Evolutionary conservation across 2,329 filamentous ascomycete species (phyloP).

Genomic region (Diplodia mutila): DNA sequence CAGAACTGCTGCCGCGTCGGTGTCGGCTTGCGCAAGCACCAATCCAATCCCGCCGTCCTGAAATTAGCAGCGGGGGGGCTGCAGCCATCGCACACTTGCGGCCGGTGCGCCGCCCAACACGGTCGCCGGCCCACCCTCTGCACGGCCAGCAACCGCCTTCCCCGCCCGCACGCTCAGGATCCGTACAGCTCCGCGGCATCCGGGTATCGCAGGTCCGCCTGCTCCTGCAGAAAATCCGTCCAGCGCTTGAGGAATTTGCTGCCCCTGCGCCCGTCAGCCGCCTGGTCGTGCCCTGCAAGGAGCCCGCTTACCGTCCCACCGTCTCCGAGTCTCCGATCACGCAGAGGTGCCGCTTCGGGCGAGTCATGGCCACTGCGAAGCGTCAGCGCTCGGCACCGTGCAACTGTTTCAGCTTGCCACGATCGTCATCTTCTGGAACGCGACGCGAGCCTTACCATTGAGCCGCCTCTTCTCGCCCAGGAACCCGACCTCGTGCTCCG

Average conservation of each 20-base stretch:
- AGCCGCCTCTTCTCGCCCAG: constrained; percentile 87
- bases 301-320: constrained; percentile 71
- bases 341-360: constrained; percentile 86
- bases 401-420: constrained; percentile 13
- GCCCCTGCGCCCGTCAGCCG: constrained; percentile 59
- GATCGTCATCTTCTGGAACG: constrained; percentile 23
- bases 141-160: no score
- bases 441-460: constrained; percentile 68
- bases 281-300: constrained; percentile 33
- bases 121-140: background rate
- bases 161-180: constrained; percentile 19
- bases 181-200: constrained; percentile 59
- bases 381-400: constrained; percentile 17
- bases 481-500: constrained; percentile 87
- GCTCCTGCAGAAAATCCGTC: constrained; percentile 89
- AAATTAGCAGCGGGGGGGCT: constrained; percentile 22
- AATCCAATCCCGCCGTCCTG: constrained; percentile 10
- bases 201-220: constrained; percentile 88
- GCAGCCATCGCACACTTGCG: constrained; percentile 13
- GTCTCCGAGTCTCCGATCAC: constrained; percentile 95
- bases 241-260: constrained; percentile 83
- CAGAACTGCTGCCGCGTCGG: background rate
- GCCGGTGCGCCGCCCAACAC: constrained; percentile 1
- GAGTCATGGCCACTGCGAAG: constrained; percentile 85
- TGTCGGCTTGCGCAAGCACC: background rate